Base-by-base conservation (phyloP, 2,329 filamentous ascomycete species). In the Hortaea werneckii region DNA sequence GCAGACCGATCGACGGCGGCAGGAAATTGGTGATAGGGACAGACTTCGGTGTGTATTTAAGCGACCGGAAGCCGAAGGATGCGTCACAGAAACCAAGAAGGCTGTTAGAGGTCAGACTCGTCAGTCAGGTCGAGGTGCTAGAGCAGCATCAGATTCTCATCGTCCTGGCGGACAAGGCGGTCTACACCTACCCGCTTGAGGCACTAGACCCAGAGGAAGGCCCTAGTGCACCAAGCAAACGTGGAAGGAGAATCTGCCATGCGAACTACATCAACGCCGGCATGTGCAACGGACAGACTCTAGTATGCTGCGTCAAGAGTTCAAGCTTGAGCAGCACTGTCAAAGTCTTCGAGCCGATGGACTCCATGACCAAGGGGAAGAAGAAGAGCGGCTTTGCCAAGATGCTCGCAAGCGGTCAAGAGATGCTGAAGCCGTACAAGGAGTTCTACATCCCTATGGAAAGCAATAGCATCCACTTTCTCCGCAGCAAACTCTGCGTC, bases 371-470 rank as follows among this genome's bases (percentile, higher is more conserved):
- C 29, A 87, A 86, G 48, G 57, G 58, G 40, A 94, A 92, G 73
- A 95, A 94, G 72, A 94, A 95, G 64, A 92, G 89, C 59, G 90
- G 92, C 12, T 82, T 98, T 49, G 83, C 86, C 55, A 95, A 94
- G 70, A 94, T 98, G 82, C 90, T 98, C 69, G 87, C 87, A 50
- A 82, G 79, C 54, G 87, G 88, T 6, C 89, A 95, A 64, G 92
- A 98, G 65, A 87, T 95, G 57, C 77, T 98, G 52, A 94, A 94
- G 68, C 87, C 90, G 9, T 95, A 94, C 75, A 95, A 95, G 76
- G 92, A 98, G 72, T 96, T 95, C 61, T 98, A 98, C 68, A 95
- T 98, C 50, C 92, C 92, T 0, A 92, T 89, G 5, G 92, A 98
- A 71, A 94, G 90, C n/a, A 90, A 87, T 4, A 95, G 89, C 35